phyloP scores from a whole-genome alignment of 129 eudicot species.

The Heracleum sosnowskyi region DNA sequence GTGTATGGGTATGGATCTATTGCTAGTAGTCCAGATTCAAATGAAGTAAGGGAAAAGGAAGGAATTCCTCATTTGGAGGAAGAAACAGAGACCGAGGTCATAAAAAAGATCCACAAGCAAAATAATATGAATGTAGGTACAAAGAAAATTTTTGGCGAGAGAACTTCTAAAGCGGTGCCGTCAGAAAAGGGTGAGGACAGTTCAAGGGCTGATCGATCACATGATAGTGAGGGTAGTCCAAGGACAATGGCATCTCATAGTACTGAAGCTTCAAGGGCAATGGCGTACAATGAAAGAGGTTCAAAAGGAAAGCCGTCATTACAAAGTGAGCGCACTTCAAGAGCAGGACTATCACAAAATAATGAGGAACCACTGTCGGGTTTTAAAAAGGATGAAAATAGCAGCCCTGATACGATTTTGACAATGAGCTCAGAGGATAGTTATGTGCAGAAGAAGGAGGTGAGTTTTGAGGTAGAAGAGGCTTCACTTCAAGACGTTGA shows the following conservation, averaged over 20 bases:
- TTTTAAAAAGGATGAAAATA: conserved; percentile 38
- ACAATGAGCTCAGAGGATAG: conserved; percentile 45
- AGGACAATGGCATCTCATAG: conserved; percentile 19
- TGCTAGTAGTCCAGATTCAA: conserved; percentile 88
- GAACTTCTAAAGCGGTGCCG: conserved; percentile 17
- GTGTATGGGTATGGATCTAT: conserved; percentile 54
- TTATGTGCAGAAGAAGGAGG: conserved; percentile 54
- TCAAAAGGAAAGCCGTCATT: conserved; percentile 16
- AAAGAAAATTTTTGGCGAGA: conserved; percentile 27
- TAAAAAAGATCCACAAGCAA: conserved; percentile 32
- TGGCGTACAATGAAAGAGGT: conserved; percentile 23
- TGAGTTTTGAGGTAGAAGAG: conserved; percentile 68
- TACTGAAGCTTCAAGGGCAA: conserved; percentile 24
- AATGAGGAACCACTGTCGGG: conserved; percentile 22
- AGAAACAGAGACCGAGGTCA: conserved; percentile 73
- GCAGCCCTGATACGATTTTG: conserved; percentile 43
- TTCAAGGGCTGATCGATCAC: not conserved
- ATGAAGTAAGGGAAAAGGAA: conserved; percentile 83
- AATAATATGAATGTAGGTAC: conserved; percentile 23
- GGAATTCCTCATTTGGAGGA: conserved; percentile 99
- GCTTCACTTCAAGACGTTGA: conserved; percentile 48
- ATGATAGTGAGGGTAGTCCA: conserved; percentile 8
- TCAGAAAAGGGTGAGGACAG: conserved; percentile 3
- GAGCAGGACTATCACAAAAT: conserved; percentile 19
- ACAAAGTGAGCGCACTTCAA: conserved; percentile 18